Base-by-base conservation (phyloP, 202 grass and related monocot species). In the Musa balbisiana region DNA sequence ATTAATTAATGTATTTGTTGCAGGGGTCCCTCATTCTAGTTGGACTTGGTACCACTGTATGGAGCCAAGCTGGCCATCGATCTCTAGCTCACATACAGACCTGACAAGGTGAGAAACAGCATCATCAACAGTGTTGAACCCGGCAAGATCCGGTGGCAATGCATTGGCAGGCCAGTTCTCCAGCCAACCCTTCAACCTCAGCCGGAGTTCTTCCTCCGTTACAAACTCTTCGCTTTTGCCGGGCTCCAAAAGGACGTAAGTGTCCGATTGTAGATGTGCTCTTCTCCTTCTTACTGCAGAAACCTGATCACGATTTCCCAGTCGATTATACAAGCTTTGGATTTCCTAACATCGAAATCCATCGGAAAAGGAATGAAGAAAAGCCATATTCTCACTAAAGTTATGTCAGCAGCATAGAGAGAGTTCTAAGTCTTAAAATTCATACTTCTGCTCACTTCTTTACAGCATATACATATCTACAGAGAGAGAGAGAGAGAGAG, bases 41-140 rank as follows among this genome's bases (percentile, higher is more conserved):
- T 78, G 80, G 58, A 91, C 93, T 84, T 97, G 88, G 70, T 92
- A 98, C 91, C 94, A 98, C 79, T 98, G 85, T 66, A 98, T 77
- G 9, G 91, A 98, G 2, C 91, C 91, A 12, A 85, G 87, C n/a
- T 98, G 87, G 33, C 88, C 91, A n/a, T 91, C 79, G 26, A 98
- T 67, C 79, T 98, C 91, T 10, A 88, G 88, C 91, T 89, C 88
- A 71, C 94, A 98, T 23, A 89, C 94, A 0, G 88, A 89, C 83
- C 87, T 69, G 33, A 98, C 77, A 8, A 98, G 94, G 77, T 98
- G 90, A 1, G 88, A 86, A 29, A 98, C 90, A 43, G 90, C 91
- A 72, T 83, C 94, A 66, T 94, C 94, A 2, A 89, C 77, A 1
- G 77, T 73, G 14, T 85, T 75, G 70, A 93, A 92, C 67, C 11